Evolutionary conservation across 306 rosid genomes (phyloP), one percentile per base, ranked within the genome.

Genomic region (Begonia loranthoides): DNA sequence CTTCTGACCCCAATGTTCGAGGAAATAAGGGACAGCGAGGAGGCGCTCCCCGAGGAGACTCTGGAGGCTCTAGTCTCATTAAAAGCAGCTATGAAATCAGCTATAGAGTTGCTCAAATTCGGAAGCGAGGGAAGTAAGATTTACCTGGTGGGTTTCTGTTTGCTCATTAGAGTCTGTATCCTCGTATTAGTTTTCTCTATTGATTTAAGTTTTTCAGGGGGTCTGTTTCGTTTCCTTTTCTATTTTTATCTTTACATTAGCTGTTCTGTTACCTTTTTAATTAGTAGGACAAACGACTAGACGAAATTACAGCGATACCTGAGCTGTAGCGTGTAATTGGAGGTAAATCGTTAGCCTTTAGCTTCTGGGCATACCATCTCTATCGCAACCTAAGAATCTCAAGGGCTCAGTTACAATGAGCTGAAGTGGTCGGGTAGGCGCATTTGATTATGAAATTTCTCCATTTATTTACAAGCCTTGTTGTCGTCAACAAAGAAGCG

Each of bases 1-100:
- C 86, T 92, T 9, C 57, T 92, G 61, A 83, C 66, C 6, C 99
- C 99, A 51, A 70, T 92, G 88, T 86, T 92, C 47, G 94, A 92
- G 62, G 99, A 86, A 76, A 83, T 90, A 67, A 64, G 88, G 58
- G 96, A 92, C 53, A 62, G 66, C 41, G 72, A 70, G 15, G 71
- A 71, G 63, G 39, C 39, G 12, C 36, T 83, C 3, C 68, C 93
- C 9, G 56, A 58, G 21, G 64, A 74, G 9, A 73, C 82, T 47
- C 36, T 65, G 9, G 72, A 78, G 49, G 88, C 96, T 50, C 46
- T 90, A 54, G 22, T 69, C n/a, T 62, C 67, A 17, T 86, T 90
- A 58, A 80, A 61, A 54, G 69, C 67, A 40, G 77, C 93, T 52
- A 76, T 90, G 11, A 62, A 76, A 61, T 80, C 94, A 19, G 86